Base-by-base conservation (phyloP, 805 yeast genomes). In the Candida saitoana region DNA sequence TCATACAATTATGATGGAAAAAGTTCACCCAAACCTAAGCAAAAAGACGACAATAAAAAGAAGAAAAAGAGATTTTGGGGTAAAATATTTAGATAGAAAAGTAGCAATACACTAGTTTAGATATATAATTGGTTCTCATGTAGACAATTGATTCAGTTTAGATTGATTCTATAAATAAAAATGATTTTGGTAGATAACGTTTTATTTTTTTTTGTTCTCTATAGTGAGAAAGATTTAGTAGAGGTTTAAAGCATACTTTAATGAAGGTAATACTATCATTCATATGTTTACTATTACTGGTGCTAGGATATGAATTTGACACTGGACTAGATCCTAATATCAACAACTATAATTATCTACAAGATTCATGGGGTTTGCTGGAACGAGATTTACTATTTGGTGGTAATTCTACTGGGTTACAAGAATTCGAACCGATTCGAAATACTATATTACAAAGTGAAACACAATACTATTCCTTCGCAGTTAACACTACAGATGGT, bases 401-500 rank as follows among this genome's bases (percentile, higher is more conserved):
- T 24, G 47, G 38, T 24, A 39, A 34, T 20, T 52, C 63, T 4
- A 52, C 56, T 34, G 68, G 64, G 3, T 55, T 67, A 42, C 55
- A 52, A 38, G 73, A 67, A 43, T 67, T 62, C 42, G 54, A 54
- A 7, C 72, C 74, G n/a, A 60, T 68, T 20, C 45, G 49, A 14
- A 62, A 62, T 44, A 46, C 59, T 3, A 69, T 73, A 6, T 46
- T 47, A 6, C 71, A 64, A 45, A 60, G 68, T 36, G 62, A 67
- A 36, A 59, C 63, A 2, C 75, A 73, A 47, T 60, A 57, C 43
- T 74, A 65, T 48, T 63, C 71, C 18, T 74, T 71, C 51, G 56
- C 50, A 35, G 74, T 75, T 39, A 73, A 73, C 47, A 64, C 73
- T 2, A 57, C 72, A 3, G 52, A 65, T 2, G 79, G 77, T 1